Evolutionary conservation across 2,329 filamentous ascomycete genomes (phyloP).

Genomic region (Penicillium sp.): DNA sequence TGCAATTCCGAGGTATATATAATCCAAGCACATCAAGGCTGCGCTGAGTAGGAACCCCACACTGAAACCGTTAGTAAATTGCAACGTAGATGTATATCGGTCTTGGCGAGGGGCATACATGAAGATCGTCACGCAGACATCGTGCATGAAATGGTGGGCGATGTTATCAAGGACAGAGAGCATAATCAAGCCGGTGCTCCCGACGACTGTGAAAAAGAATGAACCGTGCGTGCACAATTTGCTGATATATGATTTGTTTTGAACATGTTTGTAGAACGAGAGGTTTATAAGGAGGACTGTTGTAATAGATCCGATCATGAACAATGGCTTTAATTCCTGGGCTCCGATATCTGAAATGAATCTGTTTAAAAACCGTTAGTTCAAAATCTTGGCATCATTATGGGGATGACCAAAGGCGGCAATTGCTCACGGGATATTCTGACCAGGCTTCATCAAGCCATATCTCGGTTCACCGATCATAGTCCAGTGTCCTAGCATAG

Average conservation of each 20-base stretch:
- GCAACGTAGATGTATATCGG: not conserved
- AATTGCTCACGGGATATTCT: slow-evolving; percentile 18
- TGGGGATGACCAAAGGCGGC: not conserved
- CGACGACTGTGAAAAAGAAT: slow-evolving; percentile 17
- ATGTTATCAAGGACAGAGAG: slow-evolving; percentile 19
- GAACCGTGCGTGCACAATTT: slow-evolving; percentile 15
- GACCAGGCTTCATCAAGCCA: slow-evolving; percentile 19
- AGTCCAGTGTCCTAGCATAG: slow-evolving; percentile 19
- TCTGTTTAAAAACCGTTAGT: slow-evolving; percentile 2
- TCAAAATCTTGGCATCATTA: not conserved
- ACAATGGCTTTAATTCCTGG: slow-evolving; percentile 16
- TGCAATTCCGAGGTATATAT: slow-evolving; percentile 15
- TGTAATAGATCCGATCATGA: slow-evolving; percentile 18
- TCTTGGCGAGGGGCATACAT: slow-evolving; percentile 10
- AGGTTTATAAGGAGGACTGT: slow-evolving; percentile 18
- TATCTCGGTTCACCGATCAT: slow-evolving; percentile 17
- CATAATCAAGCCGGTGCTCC: slow-evolving; percentile 17
- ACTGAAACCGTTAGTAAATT: slow-evolving; percentile 10
- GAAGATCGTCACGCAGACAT: slow-evolving; percentile 19
- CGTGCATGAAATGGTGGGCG: slow-evolving; percentile 15
- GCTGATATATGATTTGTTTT: slow-evolving; percentile 16
- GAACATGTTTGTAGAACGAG: slow-evolving; percentile 19
- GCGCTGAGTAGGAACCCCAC: slow-evolving; percentile 17
- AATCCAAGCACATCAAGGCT: slow-evolving; percentile 18
- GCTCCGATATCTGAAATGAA: slow-evolving; percentile 22